Percentiles rank a stretch among this genome's conserved stretches.
Evolutionary conservation across 2,329 filamentous ascomycete genomes (phyloP).

Genomic region (Aspergillus niger): DNA sequence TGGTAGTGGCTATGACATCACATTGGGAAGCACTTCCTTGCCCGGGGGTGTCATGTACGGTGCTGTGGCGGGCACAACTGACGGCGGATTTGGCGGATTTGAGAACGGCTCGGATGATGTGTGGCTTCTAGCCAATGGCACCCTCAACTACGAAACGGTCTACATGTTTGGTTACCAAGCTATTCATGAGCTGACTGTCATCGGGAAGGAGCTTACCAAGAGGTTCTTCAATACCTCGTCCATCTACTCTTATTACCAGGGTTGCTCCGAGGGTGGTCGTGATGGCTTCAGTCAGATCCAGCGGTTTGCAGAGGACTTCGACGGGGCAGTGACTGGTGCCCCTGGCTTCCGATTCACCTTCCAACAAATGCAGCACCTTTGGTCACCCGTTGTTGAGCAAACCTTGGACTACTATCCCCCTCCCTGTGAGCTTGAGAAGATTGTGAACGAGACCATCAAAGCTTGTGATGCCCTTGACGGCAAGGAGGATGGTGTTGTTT

Average conservation of each 20-base stretch:
- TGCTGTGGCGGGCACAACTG: neutral
- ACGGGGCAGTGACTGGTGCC: slow-evolving; percentile 50
- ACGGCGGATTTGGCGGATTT: neutral
- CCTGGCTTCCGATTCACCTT: slow-evolving; percentile 50
- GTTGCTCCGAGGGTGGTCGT: slow-evolving; percentile 58
- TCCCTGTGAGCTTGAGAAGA: slow-evolving; percentile 35
- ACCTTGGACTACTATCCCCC: slow-evolving; percentile 47
- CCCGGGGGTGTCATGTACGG: neutral
- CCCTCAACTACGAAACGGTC: neutral
- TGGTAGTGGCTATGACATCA: neutral
- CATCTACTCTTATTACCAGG: slow-evolving; percentile 53
- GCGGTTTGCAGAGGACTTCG: slow-evolving; percentile 51
- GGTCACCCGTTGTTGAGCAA: slow-evolving; percentile 41
- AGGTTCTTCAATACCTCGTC: neutral
- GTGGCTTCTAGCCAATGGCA: neutral
- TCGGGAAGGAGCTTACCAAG: neutral
- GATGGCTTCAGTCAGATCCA: slow-evolving; percentile 56
- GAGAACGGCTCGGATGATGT: neutral
- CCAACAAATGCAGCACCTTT: slow-evolving; percentile 48
- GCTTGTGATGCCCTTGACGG: slow-evolving; percentile 60
- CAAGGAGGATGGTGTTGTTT: slow-evolving; percentile 56
- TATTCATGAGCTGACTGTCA: neutral
- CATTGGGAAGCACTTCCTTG: neutral
- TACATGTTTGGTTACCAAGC: neutral
- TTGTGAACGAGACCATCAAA: slow-evolving; percentile 56